phyloP scores from a whole-genome alignment of 352 stramenopile species.

The Thalassiosira livingstoniorum region DNA sequence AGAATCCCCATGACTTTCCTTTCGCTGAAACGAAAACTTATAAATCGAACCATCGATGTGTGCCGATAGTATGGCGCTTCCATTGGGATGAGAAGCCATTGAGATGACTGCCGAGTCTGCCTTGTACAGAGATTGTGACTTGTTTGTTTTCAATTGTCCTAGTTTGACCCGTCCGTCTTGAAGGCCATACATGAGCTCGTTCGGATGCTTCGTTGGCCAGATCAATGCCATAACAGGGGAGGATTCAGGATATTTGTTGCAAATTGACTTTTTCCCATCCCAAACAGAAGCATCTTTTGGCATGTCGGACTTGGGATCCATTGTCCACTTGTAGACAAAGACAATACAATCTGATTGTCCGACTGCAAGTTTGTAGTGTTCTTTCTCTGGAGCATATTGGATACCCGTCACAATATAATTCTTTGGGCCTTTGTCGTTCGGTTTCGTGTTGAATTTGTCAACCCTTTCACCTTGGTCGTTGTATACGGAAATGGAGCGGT shows the following conservation, averaged over 20 bases:
- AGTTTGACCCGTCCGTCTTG: background rate
- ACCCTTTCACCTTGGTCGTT: background rate
- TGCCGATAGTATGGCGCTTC: background rate
- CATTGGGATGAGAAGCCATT: background rate
- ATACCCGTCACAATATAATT: background rate
- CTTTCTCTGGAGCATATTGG: background rate
- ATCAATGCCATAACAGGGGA: conserved; percentile 1
- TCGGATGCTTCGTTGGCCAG: background rate
- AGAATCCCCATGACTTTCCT: background rate
- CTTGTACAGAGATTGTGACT: background rate
- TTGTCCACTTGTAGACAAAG: conserved; percentile 1
- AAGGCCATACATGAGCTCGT: background rate
- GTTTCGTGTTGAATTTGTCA: background rate
- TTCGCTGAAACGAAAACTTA: background rate
- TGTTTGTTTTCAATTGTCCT: conserved; percentile 1
- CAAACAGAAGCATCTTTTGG: background rate
- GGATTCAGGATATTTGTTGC: background rate
- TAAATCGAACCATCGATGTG: conserved; percentile 2
- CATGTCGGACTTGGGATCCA: background rate
- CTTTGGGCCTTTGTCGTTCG: conserved; percentile 1
- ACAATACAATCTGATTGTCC: background rate
- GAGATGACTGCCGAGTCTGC: background rate
- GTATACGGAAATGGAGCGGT: background rate
- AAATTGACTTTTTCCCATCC: conserved; percentile 7
- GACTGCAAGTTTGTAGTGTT: background rate